Evolutionary conservation across 2,329 filamentous ascomycete genomes (phyloP).

Genomic region (Cadophora sp.): DNA sequence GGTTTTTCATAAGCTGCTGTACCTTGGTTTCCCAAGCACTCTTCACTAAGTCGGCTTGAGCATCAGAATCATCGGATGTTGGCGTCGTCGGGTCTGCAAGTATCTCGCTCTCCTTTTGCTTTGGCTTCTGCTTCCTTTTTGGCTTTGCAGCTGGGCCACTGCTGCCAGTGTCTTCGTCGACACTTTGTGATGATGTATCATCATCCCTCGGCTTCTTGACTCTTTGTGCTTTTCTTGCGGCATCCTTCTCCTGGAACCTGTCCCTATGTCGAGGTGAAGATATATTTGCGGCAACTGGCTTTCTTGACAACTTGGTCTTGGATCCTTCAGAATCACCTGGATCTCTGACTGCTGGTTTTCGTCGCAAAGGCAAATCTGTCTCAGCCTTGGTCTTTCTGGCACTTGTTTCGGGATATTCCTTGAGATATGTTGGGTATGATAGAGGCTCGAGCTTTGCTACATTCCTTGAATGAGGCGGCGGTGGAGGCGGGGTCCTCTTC

Average conservation of each 20-base stretch:
- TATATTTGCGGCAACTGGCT: constrained; percentile 44
- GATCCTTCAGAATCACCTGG: constrained; percentile 22
- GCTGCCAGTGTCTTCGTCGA: constrained; percentile 43
- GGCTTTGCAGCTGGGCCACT: constrained; percentile 34
- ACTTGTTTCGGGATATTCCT: constrained; percentile 45
- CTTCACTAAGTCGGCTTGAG: constrained; percentile 51
- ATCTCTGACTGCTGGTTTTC: constrained; percentile 34
- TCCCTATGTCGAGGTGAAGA: constrained; percentile 44
- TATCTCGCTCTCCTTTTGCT: constrained; percentile 45
- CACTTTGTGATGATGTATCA: constrained; percentile 41
- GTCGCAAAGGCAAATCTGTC: constrained; percentile 41
- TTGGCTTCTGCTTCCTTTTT: constrained; percentile 41
- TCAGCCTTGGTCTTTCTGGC: constrained; percentile 38
- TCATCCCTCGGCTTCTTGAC: constrained; percentile 34
- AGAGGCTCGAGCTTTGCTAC: constrained; percentile 47
- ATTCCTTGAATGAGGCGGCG: constrained; percentile 35
- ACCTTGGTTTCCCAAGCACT: constrained; percentile 67
- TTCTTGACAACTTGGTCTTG: constrained; percentile 39
- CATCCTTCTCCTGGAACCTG: constrained; percentile 38
- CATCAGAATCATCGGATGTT: constrained; percentile 55
- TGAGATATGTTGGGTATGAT: constrained; percentile 46
- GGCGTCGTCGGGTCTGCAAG: constrained; percentile 49
- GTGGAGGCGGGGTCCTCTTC: constrained; percentile 43
- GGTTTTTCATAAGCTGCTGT: constrained; percentile 71
- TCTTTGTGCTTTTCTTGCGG: constrained; percentile 33